Conservation (phyloP, 2,329 filamentous ascomycete genomes). For the Pseudogymnoascus sp. region DNA sequence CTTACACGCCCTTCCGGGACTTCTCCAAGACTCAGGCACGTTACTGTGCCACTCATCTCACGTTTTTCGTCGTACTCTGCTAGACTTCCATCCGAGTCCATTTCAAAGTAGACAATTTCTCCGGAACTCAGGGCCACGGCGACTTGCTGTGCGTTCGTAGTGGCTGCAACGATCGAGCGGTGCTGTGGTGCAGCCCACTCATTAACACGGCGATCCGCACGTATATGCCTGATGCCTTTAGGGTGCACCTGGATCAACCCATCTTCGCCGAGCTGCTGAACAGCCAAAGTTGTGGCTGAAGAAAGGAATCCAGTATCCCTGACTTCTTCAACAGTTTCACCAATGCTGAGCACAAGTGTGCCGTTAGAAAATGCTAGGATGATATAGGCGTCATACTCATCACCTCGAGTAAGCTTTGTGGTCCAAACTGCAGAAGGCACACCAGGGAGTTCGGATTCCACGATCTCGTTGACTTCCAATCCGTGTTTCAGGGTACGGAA, state of each 20-base stretch:
- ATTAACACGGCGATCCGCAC: conserved; percentile 66
- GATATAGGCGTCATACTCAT: conserved; percentile 89
- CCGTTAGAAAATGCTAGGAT: conserved; percentile 87
- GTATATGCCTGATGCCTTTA: conserved; percentile 89
- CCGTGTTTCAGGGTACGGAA: conserved; percentile 92
- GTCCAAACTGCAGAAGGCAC: conserved; percentile 94
- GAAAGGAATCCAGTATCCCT: conserved; percentile 88
- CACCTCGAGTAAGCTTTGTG: conserved; percentile 71
- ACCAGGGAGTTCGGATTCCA: conserved; percentile 84
- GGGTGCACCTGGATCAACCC: conserved; percentile 90
- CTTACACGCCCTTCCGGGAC: conserved; percentile 83
- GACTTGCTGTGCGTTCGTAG: conserved; percentile 88
- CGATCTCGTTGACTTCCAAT: conserved; percentile 85
- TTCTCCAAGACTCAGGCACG: conserved; percentile 84
- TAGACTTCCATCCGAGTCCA: conserved; percentile 82
- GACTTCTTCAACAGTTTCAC: conserved; percentile 93
- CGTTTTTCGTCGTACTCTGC: conserved; percentile 93
- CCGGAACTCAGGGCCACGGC: conserved; percentile 90
- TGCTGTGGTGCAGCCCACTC: conserved; percentile 93
- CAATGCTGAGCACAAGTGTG: conserved; percentile 88
- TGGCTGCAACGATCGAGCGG: conserved; percentile 87
- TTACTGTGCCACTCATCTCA: conserved; percentile 92
- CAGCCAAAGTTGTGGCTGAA: conserved; percentile 79
- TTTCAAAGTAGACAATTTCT: conserved; percentile 96
- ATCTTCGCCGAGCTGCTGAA: conserved; percentile 89